These are phyloP conservation scores for Tricladium varicosporioides DNA, from an alignment of 2,329 filamentous ascomycete genomes.

Conservation along the genomic window DNA sequence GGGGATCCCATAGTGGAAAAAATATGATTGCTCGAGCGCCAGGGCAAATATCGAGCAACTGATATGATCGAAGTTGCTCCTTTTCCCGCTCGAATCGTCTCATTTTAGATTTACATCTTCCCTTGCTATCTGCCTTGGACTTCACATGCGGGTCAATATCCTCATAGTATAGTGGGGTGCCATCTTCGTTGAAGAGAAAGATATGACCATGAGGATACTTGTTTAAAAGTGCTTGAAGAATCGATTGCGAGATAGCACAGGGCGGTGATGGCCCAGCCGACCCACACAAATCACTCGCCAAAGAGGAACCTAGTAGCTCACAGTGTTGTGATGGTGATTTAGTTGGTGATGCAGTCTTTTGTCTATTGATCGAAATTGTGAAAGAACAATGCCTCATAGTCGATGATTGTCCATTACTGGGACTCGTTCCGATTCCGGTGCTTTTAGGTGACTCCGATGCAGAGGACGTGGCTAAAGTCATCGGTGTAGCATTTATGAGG, in stretches of 20 bases:
- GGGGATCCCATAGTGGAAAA: conserved; percentile 46
- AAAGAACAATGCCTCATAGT: not conserved
- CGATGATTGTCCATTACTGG: not conserved
- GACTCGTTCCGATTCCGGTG: not conserved
- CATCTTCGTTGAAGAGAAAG: conserved; percentile 20
- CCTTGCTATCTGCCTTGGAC: not conserved
- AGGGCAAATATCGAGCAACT: conserved; percentile 36
- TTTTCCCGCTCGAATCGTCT: conserved; percentile 3
- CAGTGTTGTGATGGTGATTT: not conserved
- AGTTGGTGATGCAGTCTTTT: too few species aligned
- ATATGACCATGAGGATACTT: conserved; percentile 25
- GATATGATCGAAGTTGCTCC: conserved; percentile 10
- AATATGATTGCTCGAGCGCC: conserved; percentile 43
- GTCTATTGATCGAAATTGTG: too few species aligned
- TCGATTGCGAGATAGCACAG: conserved; percentile 9
- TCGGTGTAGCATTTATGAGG: too few species aligned
- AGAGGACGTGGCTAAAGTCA: not conserved
- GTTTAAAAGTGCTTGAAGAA: conserved; percentile 16
- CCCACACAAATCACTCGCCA: not conserved
- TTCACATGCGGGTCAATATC: conserved; percentile 1
- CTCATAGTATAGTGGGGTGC: conserved; percentile 2
- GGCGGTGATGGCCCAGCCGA: not conserved
- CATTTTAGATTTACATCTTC: not conserved
- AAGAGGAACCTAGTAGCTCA: conserved; percentile 8
- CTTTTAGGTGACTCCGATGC: not conserved